A percentile compares a stretch with the other conserved stretches of the same genome.
Conservation (phyloP, 2,329 filamentous ascomycete genomes). For the Pyrenophora graminea region DNA sequence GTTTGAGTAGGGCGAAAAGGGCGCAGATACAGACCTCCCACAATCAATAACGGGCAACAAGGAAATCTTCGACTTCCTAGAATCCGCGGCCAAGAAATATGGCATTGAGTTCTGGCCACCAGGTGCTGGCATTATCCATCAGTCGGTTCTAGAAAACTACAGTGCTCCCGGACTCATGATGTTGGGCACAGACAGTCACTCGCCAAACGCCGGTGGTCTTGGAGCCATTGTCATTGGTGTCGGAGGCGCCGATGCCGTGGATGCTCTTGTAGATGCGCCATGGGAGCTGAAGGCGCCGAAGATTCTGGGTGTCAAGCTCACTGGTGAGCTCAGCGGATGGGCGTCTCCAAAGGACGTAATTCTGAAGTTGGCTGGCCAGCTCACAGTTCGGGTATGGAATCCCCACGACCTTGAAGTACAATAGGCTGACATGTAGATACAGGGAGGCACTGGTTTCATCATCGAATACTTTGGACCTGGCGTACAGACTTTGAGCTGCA, state of each 20-base stretch:
- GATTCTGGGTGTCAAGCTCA: conserved; percentile 81
- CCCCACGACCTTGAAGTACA: neutral
- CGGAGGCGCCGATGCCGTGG: conserved; percentile 94
- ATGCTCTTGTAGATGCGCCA: conserved; percentile 91
- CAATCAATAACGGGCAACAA: conserved; percentile 88
- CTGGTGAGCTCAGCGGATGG: conserved; percentile 86
- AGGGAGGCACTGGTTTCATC: conserved; percentile 88
- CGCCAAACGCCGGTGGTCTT: conserved; percentile 93
- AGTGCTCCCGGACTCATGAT: conserved; percentile 97
- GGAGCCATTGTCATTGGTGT: conserved; percentile 96
- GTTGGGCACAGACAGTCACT: conserved; percentile 97
- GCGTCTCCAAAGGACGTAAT: conserved; percentile 95
- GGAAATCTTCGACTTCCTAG: conserved; percentile 96
- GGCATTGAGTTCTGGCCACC: conserved; percentile 52
- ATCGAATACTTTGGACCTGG: conserved; percentile 94
- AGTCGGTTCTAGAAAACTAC: conserved; percentile 97
- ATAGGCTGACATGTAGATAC: conserved; percentile 17
- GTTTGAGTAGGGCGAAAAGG: conserved; percentile 61
- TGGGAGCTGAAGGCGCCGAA: conserved; percentile 98
- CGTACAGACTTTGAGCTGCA: conserved; percentile 84
- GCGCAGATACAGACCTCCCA: conserved; percentile 82
- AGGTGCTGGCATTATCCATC: conserved; percentile 66
- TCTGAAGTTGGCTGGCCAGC: conserved; percentile 80
- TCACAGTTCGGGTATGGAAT: conserved; percentile 73
- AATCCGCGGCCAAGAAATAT: conserved; percentile 69